These are phyloP conservation scores for Marchantia paleacea DNA, from an alignment of 225 moss, liverwort and hornwort genomes.

Conservation along the genomic window DNA sequence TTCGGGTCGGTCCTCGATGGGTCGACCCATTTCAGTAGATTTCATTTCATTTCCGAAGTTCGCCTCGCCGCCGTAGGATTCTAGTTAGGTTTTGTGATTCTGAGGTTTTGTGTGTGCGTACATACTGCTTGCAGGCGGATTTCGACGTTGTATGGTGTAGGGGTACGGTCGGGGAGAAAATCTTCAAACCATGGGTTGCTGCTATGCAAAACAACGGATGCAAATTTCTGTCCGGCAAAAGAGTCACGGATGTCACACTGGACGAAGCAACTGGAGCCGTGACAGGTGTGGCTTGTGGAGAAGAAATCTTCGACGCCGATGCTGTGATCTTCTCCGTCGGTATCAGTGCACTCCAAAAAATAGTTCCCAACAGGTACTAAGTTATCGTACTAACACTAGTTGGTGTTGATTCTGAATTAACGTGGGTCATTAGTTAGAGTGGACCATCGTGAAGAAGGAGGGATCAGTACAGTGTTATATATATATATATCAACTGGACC, in stretches of 20 bases:
- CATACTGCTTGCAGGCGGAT: slow-evolving; percentile 75
- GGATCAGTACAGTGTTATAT: no score
- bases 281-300: slow-evolving; percentile 73
- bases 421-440: no score
- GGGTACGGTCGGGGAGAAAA: slow-evolving; percentile 93
- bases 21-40: neutral
- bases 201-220: slow-evolving; percentile 59
- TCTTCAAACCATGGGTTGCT: slow-evolving; percentile 84
- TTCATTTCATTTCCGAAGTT: neutral
- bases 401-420: no score
- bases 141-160: slow-evolving; percentile 99
- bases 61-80: no score
- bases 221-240: slow-evolving; percentile 62
- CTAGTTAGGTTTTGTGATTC: no score
- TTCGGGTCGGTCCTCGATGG: neutral
- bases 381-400: no score
- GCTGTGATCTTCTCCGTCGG: slow-evolving; percentile 89
- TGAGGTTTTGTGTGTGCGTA: no score
- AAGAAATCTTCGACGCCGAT: slow-evolving; percentile 77
- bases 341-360: slow-evolving; percentile 82
- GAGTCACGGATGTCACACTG: slow-evolving; percentile 71
- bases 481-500: no score
- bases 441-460: no score
- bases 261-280: slow-evolving; percentile 65
- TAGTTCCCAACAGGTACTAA: slow-evolving; percentile 74